Evolutionary conservation across 768 basidiomycete species (phyloP).

Genomic region (Boletus sensibilis): DNA sequence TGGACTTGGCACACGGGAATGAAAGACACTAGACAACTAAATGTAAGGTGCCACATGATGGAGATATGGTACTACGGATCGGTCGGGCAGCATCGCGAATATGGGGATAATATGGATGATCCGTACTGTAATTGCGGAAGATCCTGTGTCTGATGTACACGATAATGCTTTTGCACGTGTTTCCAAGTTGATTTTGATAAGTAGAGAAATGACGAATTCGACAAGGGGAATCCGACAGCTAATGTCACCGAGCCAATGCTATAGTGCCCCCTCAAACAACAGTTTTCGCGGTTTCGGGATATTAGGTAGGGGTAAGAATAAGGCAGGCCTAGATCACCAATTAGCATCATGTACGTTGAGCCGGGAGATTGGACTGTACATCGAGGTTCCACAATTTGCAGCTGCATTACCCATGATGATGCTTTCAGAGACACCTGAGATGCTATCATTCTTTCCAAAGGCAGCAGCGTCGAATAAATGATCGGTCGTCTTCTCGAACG

Average conservation of each 20-base stretch:
- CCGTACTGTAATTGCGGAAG: not conserved
- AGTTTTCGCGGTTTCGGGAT: conserved; percentile 36
- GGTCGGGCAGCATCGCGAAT: not conserved
- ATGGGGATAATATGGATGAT: not conserved
- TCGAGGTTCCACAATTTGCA: conserved; percentile 89
- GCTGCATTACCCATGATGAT: conserved; percentile 99
- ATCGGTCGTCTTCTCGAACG: conserved; percentile 99
- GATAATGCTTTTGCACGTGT: not conserved
- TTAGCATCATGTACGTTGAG: conserved; percentile 5
- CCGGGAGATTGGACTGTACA: conserved; percentile 51
- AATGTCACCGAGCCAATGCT: not conserved
- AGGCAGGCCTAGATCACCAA: conserved; percentile 32
- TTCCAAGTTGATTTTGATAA: not conserved
- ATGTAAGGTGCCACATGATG: not conserved
- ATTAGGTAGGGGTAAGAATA: conserved; percentile 32
- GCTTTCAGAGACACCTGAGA: conserved; percentile 97
- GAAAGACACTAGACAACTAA: not conserved
- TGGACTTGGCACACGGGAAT: not conserved
- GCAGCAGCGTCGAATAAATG: conserved; percentile 98
- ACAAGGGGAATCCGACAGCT: not conserved
- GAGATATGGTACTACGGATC: not conserved
- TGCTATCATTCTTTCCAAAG: conserved; percentile 91
- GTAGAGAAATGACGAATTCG: not conserved
- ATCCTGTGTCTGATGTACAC: not conserved
- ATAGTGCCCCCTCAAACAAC: conserved; percentile 37